Evolutionary conservation across 768 basidiomycete genomes (phyloP).

Genomic region (Coprinopsis strossmayeri): DNA sequence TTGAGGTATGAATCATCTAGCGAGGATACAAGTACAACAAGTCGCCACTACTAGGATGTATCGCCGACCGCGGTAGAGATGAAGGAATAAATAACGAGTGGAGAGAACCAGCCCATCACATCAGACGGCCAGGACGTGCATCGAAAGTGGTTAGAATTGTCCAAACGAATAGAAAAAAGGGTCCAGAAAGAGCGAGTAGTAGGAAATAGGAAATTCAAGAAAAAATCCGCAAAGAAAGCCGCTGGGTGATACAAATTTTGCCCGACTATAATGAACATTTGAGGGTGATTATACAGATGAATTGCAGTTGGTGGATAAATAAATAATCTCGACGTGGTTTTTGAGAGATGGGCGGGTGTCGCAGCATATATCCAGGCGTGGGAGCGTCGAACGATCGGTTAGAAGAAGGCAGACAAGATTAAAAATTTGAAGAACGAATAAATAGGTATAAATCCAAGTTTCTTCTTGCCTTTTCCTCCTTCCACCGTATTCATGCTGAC

Average conservation of each 20-base stretch:
- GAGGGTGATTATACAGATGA: background rate
- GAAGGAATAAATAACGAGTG: background rate
- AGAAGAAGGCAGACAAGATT: background rate
- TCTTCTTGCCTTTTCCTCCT: too few relatives aligned
- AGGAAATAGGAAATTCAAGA: conserved; percentile 4
- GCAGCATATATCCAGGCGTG: background rate
- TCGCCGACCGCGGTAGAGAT: background rate
- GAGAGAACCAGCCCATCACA: too few relatives aligned
- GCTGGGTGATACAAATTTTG: conserved; percentile 7
- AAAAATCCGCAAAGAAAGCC: background rate
- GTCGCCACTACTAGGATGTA: too few relatives aligned
- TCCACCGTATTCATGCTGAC: conserved; percentile 12
- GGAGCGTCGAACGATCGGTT: background rate
- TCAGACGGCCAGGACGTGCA: background rate
- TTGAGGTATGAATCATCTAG: background rate
- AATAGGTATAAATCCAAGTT: conserved; percentile 2
- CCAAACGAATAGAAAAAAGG: conserved; percentile 4
- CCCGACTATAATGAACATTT: background rate
- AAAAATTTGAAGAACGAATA: background rate
- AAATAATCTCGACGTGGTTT: background rate
- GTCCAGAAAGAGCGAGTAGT: conserved; percentile 3
- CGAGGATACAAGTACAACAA: conserved; percentile 1
- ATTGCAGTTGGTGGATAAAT: background rate
- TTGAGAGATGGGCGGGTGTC: background rate
- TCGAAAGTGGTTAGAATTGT: background rate